Percentiles rank a stretch among this genome's conserved stretches.
phyloP scores from a whole-genome alignment of 2,329 filamentous ascomycete species.

The Mariannaea sp. region DNA sequence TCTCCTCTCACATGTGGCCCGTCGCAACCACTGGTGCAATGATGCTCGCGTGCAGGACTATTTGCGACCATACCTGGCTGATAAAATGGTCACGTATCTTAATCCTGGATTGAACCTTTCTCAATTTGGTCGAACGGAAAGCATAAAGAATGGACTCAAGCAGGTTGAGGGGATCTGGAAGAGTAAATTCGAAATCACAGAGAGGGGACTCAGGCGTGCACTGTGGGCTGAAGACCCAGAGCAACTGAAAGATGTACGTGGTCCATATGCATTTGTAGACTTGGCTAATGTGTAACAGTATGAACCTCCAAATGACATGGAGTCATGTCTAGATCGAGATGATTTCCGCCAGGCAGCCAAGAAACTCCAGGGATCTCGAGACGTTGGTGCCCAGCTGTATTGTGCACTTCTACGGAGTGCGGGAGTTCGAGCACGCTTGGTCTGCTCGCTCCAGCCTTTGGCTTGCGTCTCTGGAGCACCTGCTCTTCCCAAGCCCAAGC shows the following conservation, averaged over 20 bases:
- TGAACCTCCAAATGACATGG: conserved; percentile 64
- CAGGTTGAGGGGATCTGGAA: conserved; percentile 70
- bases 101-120: conserved; percentile 69
- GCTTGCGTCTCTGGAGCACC: conserved; percentile 65
- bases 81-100: conserved; percentile 69
- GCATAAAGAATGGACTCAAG: conserved; percentile 78
- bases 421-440: conserved; percentile 80
- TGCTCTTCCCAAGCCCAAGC: conserved; percentile 49
- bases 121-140: conserved; percentile 77
- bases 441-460: conserved; percentile 88
- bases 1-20: conserved; percentile 75
- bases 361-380: conserved; percentile 77
- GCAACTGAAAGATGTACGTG: conserved; percentile 61
- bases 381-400: conserved; percentile 88
- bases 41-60: conserved; percentile 68
- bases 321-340: conserved; percentile 68
- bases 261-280: conserved; percentile 1
- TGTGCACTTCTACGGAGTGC: conserved; percentile 83
- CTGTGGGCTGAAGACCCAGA: conserved; percentile 75
- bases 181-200: conserved; percentile 71
- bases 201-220: conserved; percentile 70
- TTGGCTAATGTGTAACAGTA: conserved; percentile 49
- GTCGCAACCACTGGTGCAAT: conserved; percentile 90
- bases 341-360: conserved; percentile 77
- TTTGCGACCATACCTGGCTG: conserved; percentile 68